Conservation (phyloP, 140 eudicot genomes). For the Bidens hawaiensis region DNA sequence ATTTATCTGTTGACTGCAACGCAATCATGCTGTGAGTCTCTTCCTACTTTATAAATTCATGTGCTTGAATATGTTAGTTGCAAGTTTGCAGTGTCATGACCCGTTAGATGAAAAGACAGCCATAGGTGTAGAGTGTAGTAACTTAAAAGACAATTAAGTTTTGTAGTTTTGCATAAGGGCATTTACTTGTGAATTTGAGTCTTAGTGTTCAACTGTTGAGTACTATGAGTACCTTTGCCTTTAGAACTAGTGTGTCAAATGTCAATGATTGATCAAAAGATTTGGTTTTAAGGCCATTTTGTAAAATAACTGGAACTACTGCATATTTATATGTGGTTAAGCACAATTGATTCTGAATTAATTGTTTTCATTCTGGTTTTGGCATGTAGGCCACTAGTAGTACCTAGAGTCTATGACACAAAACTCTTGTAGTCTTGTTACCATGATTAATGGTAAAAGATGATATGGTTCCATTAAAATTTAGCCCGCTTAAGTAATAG, state of each 20-base stretch:
- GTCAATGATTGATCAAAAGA: neutral
- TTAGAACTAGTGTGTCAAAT: neutral
- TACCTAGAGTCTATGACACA: neutral
- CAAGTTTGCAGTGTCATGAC: neutral
- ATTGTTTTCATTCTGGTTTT: neutral
- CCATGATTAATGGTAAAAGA: neutral
- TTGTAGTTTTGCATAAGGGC: no score
- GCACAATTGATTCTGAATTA: neutral
- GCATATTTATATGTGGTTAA: neutral
- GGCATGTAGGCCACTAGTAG: neutral
- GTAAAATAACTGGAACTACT: neutral
- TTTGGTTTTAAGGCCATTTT: neutral
- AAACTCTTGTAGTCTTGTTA: neutral
- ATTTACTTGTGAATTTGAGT: neutral
- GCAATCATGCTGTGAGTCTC: slow-evolving; percentile 1
- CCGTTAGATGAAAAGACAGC: neutral
- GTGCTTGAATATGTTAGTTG: neutral
- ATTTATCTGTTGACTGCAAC: neutral
- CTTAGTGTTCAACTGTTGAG: neutral
- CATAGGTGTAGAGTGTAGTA: neutral
- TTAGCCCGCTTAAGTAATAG: neutral
- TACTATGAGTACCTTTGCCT: neutral
- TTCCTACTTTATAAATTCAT: neutral
- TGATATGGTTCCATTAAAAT: neutral
- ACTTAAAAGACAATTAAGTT: neutral